Conservation (phyloP, 1,284 basidiomycete species). For the Ceratobasidium theobromae region DNA sequence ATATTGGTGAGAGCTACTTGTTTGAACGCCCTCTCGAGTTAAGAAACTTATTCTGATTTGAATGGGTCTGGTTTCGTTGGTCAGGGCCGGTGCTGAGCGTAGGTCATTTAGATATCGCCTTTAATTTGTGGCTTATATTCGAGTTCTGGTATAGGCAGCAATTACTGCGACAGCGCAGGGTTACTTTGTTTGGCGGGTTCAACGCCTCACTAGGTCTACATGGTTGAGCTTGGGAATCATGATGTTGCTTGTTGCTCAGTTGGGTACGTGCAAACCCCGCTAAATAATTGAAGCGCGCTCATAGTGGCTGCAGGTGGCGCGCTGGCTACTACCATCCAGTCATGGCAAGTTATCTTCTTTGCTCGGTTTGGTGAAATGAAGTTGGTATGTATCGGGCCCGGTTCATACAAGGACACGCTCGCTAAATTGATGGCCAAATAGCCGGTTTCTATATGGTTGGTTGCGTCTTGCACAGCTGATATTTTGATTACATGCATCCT, state of each 20-base stretch:
- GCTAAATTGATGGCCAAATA: neutral
- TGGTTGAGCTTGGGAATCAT: slow-evolving; percentile 21
- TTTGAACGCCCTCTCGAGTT: too few relatives aligned
- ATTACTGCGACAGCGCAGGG: slow-evolving; percentile 28
- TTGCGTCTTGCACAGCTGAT: slow-evolving; percentile 42
- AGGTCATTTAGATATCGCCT: neutral
- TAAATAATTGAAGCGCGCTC: neutral
- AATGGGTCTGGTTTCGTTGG: too few relatives aligned
- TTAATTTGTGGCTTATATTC: neutral
- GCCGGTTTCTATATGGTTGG: slow-evolving; percentile 40
- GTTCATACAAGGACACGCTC: too few relatives aligned
- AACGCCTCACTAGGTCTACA: slow-evolving; percentile 6
- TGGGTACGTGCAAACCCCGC: neutral
- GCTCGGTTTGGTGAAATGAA: slow-evolving; percentile 43
- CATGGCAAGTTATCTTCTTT: slow-evolving; percentile 44
- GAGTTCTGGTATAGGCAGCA: slow-evolving; percentile 23
- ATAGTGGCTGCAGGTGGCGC: slow-evolving; percentile 39
- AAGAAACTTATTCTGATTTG: too few relatives aligned
- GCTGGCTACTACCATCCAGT: slow-evolving; percentile 44
- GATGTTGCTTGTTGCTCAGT: slow-evolving; percentile 17
- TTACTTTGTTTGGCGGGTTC: slow-evolving; percentile 32
- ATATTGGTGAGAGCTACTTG: too few relatives aligned
- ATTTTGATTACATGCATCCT: slow-evolving; percentile 46
- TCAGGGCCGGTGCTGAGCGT: slow-evolving; percentile 28
- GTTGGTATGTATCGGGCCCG: slow-evolving; percentile 38